Evolutionary conservation across 2,329 filamentous ascomycete genomes (phyloP), one percentile per base, ranked within the genome.

Genomic region (Pestalotiopsis sp.): DNA sequence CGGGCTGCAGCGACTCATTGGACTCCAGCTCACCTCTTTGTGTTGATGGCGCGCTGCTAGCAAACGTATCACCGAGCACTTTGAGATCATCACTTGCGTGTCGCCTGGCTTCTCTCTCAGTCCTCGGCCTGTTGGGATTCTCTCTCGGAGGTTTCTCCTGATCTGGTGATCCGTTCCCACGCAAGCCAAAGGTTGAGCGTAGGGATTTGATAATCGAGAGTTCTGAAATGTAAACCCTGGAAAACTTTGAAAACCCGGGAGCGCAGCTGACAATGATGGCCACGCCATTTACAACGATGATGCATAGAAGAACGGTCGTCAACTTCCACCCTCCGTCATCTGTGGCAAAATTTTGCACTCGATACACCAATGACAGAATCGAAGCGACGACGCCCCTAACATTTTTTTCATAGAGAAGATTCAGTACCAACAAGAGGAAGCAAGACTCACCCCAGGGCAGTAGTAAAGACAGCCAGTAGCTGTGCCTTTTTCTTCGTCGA

Each of bases 381-480:
- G 13, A 14, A 44, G 40, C 40, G 13, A 44, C 40, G 11, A 44
- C 40, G 1, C 40, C 40, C 40, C 40, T 44, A 13, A 4, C 13
- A 14, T 3, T 13, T 17, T 4, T 14, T 2, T 44, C n/a, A n/a
- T 17, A 44, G 40, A 13, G 13, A 44, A 44, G 40, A 17, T 44
- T 6, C 17, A 44, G 40, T 13, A 44, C 17, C 13, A 44, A 44
- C 5, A 44, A 14, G 40, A 17, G 40, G 7, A 30, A 58, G 40
- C 26, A 20, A 39, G 7, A 13, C 56, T 67, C 67, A 70, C 69
- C 69, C 48, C 4, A 64, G 40, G 26, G 52, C 69, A 4, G 66
- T 64, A 9, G 64, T 63, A 39, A 70, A 70, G n/a, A 70, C 30
- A 13, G 66, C 69, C 30, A 55, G 20, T 4, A 70, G 52, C 60